Evolutionary conservation across 2,329 filamentous ascomycete genomes (phyloP).

Genomic region (Fusarium citri): DNA sequence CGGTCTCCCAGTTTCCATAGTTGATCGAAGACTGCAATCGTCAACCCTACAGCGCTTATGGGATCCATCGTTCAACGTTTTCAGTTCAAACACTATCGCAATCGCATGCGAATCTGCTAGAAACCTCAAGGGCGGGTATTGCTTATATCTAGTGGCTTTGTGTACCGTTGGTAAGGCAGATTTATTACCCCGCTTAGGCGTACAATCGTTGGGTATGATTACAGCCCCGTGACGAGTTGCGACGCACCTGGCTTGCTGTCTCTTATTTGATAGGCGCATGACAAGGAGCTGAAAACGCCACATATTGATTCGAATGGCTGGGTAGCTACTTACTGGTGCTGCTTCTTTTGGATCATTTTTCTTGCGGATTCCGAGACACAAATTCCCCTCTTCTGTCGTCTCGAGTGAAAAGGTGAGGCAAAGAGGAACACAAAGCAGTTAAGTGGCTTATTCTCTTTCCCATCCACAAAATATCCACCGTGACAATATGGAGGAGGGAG

Average conservation of each 20-base stretch:
- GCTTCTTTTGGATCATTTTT: neutral
- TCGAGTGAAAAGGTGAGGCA: too few species aligned
- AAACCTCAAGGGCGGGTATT: too few species aligned
- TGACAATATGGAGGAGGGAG: too few species aligned
- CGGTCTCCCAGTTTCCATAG: neutral
- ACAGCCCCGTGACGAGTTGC: too few species aligned
- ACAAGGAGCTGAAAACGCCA: neutral
- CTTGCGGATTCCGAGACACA: neutral
- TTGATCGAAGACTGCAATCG: neutral
- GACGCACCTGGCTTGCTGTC: too few species aligned
- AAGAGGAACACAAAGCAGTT: too few species aligned
- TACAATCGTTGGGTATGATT: neutral
- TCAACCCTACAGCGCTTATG: neutral
- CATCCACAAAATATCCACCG: too few species aligned
- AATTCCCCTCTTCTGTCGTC: neutral
- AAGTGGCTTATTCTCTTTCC: too few species aligned
- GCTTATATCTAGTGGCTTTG: too few species aligned
- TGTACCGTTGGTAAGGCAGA: neutral
- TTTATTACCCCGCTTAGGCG: neutral
- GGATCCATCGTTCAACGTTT: neutral
- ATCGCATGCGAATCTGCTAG: too few species aligned
- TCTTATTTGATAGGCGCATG: neutral
- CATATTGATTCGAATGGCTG: neutral
- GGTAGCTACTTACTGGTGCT: too few species aligned
- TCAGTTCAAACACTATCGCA: too few species aligned